Evolutionary conservation across 164 flowering plant species (phyloP).

Genomic region (Kingdonia uniflora): DNA sequence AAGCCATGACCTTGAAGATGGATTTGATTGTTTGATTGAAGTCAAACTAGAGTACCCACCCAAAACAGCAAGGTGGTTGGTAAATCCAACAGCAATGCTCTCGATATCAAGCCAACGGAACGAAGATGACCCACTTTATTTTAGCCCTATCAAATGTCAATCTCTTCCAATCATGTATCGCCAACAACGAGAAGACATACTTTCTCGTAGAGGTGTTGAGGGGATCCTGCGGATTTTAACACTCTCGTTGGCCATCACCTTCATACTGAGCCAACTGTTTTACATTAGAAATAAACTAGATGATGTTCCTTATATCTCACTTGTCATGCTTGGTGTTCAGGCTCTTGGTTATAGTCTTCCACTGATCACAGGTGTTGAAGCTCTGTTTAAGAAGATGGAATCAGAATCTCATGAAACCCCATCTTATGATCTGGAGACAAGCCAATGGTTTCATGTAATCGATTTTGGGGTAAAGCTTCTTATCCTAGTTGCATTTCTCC

Average conservation of each 20-base stretch:
- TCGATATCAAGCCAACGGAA: slow-evolving; percentile 64
- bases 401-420: slow-evolving; percentile 31
- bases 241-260: slow-evolving; percentile 55
- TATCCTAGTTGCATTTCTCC: slow-evolving; percentile 45
- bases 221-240: slow-evolving; percentile 64
- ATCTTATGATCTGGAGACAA: slow-evolving; percentile 35
- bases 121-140: slow-evolving; percentile 70
- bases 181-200: slow-evolving; percentile 59
- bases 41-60: slow-evolving; percentile 76
- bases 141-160: slow-evolving; percentile 37
- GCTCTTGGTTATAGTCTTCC: slow-evolving; percentile 76
- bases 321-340: slow-evolving; percentile 81
- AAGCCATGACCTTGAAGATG: slow-evolving; percentile 64
- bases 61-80: slow-evolving; percentile 56
- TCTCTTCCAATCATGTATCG: slow-evolving; percentile 66
- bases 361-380: slow-evolving; percentile 68
- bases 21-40: slow-evolving; percentile 74
- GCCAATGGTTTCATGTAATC: slow-evolving; percentile 38
- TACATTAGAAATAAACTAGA: slow-evolving; percentile 44
- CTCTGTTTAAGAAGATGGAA: slow-evolving; percentile 34
- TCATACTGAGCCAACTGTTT: slow-evolving; percentile 55
- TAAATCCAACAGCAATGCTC: slow-evolving; percentile 57
- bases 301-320: slow-evolving; percentile 58
- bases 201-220: slow-evolving; percentile 62
- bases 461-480: slow-evolving; percentile 63